Conservation (phyloP, 2,329 filamentous ascomycete genomes). For the Pestalotiopsis sp. region DNA sequence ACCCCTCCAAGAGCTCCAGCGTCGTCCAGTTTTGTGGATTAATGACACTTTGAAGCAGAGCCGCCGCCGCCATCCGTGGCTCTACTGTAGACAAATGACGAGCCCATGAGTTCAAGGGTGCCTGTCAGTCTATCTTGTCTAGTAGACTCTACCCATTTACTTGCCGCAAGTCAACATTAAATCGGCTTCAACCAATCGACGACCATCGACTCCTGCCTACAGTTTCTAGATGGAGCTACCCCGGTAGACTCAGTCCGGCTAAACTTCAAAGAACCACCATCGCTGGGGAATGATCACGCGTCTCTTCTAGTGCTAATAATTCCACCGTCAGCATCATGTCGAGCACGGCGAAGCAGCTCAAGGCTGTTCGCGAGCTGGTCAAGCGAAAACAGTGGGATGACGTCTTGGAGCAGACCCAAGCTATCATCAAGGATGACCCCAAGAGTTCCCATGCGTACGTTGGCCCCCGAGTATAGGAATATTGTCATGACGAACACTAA, state of each 20-base stretch:
- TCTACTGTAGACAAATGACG: not conserved
- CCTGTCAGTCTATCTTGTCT: not conserved
- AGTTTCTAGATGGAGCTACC: slow-evolving; percentile 9
- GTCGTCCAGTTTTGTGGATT: not conserved
- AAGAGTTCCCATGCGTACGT: slow-evolving; percentile 81
- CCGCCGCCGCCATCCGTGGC: not conserved
- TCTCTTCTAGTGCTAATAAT: not conserved
- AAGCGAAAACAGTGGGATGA: slow-evolving; percentile 79
- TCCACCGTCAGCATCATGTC: slow-evolving; percentile 42
- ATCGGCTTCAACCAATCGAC: not conserved
- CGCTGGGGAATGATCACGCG: not conserved
- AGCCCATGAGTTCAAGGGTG: not conserved
- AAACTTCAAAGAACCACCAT: not conserved
- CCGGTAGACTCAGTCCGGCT: slow-evolving; percentile 8
- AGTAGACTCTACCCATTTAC: not conserved
- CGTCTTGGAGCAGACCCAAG: slow-evolving; percentile 69
- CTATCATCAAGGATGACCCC: slow-evolving; percentile 71
- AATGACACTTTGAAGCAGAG: not conserved
- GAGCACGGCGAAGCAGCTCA: slow-evolving; percentile 63
- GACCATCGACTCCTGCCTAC: not conserved
- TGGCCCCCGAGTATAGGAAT: not conserved
- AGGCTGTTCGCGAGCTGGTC: slow-evolving; percentile 78
- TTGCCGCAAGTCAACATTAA: not conserved
- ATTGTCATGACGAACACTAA: not conserved
- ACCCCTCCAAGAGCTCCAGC: not conserved